These are phyloP conservation scores for Penicillium sp. DNA, from an alignment of 2,329 filamentous ascomycete species.

Conservation along the genomic window DNA sequence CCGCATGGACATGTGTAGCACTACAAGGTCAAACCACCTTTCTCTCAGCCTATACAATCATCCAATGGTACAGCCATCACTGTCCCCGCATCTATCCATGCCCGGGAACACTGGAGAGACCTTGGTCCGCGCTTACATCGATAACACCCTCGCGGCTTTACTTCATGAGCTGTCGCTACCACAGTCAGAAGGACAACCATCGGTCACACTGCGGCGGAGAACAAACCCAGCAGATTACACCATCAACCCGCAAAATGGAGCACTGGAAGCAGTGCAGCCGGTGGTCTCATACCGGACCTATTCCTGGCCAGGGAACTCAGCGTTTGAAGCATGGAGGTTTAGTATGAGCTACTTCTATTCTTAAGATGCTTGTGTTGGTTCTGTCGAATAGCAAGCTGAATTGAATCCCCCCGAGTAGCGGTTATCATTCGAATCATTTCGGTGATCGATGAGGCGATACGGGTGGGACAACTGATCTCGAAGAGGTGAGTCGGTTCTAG, in stretches of 20 bases:
- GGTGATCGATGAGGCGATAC: slow-evolving; percentile 54
- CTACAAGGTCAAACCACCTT: background rate
- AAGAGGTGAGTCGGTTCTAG: slow-evolving; percentile 51
- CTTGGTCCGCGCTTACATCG: slow-evolving; percentile 32
- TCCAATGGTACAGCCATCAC: background rate
- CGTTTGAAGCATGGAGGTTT: slow-evolving; percentile 58
- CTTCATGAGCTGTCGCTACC: slow-evolving; percentile 26
- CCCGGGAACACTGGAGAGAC: background rate
- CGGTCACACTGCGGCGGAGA: slow-evolving; percentile 32
- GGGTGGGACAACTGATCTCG: slow-evolving; percentile 50
- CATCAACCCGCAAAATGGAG: slow-evolving; percentile 31
- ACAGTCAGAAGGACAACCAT: slow-evolving; percentile 27
- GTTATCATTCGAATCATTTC: slow-evolving; percentile 57
- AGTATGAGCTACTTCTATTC: slow-evolving; percentile 25
- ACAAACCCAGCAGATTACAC: slow-evolving; percentile 20
- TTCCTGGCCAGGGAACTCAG: slow-evolving; percentile 56
- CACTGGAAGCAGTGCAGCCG: slow-evolving; percentile 26
- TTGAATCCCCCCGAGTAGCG: slow-evolving; percentile 36
- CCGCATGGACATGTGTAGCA: background rate
- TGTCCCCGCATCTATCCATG: no score
- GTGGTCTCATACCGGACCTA: slow-evolving; percentile 33
- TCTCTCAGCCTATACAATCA: background rate
- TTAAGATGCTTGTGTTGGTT: background rate
- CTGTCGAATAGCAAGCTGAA: background rate
- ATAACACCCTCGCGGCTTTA: slow-evolving; percentile 25